Percentiles rank a stretch among this genome's conserved stretches.
Conservation (phyloP, 768 basidiomycete species). For the Kwoniella botswanensis region DNA sequence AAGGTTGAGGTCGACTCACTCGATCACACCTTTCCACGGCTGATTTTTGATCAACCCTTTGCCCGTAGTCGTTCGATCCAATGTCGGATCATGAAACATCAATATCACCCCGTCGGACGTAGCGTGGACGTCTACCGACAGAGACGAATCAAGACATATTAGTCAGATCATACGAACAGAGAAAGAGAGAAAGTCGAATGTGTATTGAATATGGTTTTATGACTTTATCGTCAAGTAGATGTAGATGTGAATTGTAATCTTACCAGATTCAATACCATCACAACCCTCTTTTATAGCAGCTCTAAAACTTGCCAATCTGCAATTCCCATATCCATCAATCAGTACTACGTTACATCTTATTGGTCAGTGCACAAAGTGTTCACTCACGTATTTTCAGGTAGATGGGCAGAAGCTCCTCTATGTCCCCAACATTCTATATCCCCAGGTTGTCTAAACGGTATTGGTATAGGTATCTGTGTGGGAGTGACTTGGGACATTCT, state of each 20-base stretch:
- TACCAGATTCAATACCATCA: constrained; percentile 57
- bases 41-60: constrained; percentile 54
- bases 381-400: constrained; percentile 56
- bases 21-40: constrained; percentile 55
- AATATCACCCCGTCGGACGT: constrained; percentile 55
- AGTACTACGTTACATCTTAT: neutral
- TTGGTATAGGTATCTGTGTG: constrained; percentile 7
- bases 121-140: constrained; percentile 49
- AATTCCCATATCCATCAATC: neutral
- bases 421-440: constrained; percentile 57
- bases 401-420: constrained; percentile 53
- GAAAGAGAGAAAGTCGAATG: no score
- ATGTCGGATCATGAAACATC: constrained; percentile 59
- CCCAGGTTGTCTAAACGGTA: constrained; percentile 29
- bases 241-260: neutral
- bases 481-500: neutral
- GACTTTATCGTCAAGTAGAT: neutral
- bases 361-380: no score
- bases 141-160: neutral
- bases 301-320: constrained; percentile 51
- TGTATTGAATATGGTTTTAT: no score
- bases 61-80: constrained; percentile 59
- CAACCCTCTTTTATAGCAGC: constrained; percentile 56
- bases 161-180: no score
- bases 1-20: constrained; percentile 36